Percentiles rank a stretch among this genome's conserved stretches.
These are phyloP conservation scores for Noccaea caerulescens DNA, from an alignment of 345 rosid genomes.

Conservation along the genomic window DNA sequence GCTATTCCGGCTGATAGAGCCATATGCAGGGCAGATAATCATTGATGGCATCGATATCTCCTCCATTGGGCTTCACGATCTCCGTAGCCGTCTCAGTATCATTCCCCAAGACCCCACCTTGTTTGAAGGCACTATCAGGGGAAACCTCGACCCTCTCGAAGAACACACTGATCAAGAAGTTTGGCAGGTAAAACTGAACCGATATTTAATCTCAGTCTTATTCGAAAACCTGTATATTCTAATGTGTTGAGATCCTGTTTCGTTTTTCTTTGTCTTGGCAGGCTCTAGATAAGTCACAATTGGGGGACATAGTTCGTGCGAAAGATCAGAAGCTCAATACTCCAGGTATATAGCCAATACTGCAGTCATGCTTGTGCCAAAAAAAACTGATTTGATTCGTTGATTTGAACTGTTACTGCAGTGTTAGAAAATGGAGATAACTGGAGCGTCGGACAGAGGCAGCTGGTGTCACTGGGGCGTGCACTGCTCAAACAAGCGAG, in stretches of 20 bases:
- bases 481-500: neutral
- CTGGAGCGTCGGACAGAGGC: neutral
- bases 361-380: neutral
- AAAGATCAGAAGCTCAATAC: neutral
- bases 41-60: slow-evolving; percentile 73
- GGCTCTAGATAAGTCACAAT: neutral
- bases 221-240: too few relatives aligned
- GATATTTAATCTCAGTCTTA: too few relatives aligned
- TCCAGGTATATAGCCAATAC: neutral
- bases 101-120: neutral
- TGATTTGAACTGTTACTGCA: neutral
- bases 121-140: neutral
- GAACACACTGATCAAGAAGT: neutral
- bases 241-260: neutral
- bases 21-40: slow-evolving; percentile 61
- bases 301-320: neutral
- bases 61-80: neutral
- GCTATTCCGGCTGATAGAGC: slow-evolving; percentile 78
- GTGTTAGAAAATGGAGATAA: neutral
- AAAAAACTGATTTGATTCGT: too few relatives aligned
- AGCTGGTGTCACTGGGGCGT: neutral
- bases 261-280: neutral
- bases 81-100: neutral
- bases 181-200: neutral
- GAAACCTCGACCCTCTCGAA: neutral